A percentile compares a stretch with the other conserved stretches of the same genome.
Evolutionary conservation across 2,329 filamentous ascomycete species (phyloP).

Genomic region (Alternaria metachromatica): DNA sequence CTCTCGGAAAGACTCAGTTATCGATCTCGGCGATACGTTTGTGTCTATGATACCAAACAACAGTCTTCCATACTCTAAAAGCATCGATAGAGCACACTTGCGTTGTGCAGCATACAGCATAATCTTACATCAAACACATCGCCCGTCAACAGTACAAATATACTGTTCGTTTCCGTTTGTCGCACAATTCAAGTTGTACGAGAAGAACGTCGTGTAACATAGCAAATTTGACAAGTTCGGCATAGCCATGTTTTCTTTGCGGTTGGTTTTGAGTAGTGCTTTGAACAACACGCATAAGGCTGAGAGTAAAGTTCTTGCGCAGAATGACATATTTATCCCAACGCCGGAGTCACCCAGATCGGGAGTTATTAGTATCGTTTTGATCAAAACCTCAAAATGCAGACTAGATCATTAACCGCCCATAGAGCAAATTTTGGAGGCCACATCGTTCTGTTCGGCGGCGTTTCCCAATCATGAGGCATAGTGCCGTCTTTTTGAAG

Average conservation of each 20-base stretch:
- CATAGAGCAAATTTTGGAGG: background rate
- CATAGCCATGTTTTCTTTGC: background rate
- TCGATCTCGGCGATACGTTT: background rate
- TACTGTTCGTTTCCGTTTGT: background rate
- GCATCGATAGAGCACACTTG: background rate
- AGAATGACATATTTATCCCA: no score
- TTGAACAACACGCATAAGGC: background rate
- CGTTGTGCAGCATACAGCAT: background rate
- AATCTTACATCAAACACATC: background rate
- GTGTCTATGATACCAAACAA: no score
- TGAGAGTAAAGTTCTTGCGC: background rate
- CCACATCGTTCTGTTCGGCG: background rate
- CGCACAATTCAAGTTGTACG: no score
- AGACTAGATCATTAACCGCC: no score
- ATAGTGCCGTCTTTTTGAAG: background rate
- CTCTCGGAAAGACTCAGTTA: fast-evolving
- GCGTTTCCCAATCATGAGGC: background rate
- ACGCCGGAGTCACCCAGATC: no score
- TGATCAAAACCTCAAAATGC: no score
- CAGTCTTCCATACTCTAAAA: no score
- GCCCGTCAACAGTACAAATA: background rate
- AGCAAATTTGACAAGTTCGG: background rate
- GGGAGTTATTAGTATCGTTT: no score
- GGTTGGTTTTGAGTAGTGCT: background rate
- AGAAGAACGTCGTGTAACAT: background rate